Evolutionary conservation across 1,139 yeast species (phyloP), one percentile per base, ranked within the genome.

Genomic region (Entelexis sorbosivorans): DNA sequence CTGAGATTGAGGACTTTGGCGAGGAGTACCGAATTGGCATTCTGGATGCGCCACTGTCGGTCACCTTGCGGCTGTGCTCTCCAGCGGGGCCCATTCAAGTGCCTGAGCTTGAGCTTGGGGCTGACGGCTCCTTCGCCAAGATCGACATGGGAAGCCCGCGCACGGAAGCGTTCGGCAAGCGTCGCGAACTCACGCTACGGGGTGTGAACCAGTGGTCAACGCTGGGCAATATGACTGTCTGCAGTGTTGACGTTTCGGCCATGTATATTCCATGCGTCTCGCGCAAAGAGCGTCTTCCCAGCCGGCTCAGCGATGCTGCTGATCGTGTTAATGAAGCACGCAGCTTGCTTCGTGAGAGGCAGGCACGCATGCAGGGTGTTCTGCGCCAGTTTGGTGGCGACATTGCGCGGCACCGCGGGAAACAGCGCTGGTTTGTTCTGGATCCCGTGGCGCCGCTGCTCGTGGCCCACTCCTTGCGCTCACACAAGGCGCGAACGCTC

Each of bases 91-190:
- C 45, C 17, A 22, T 31, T 5, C 22, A 40, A 10, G 34, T 14
- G n/a, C 24, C 32, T 8, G 35, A 17, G 6, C 33, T 49, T 11
- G 48, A 26, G 13, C 17, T 51, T 8, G 95, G 95, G 2, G 73
- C 72, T 48, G 96, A 89, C 67, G 97, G 97, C 1, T 83, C 95
- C 11, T 87, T 85, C 70, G 95, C 86, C 2, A 74, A 89, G 59
- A 76, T 86, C 54, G 76, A 76, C 47, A 76, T 88, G 58, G 24
- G 20, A 8, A 13, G 24, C 10, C 44, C 52, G 10, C 32, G 35
- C 31, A 45, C 34, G 17, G 17, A 39, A 1, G 53, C 49, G 10
- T 48, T 44, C 26, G 57, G 57, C 9, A 32, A 20, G 14, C 24
- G 33, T 10, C 19, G 34, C 2, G 20, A 28, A 6, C 33, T 39